Evolutionary conservation across 352 stramenopile species (phyloP).

Genomic region (Phytophthora foliorum): DNA sequence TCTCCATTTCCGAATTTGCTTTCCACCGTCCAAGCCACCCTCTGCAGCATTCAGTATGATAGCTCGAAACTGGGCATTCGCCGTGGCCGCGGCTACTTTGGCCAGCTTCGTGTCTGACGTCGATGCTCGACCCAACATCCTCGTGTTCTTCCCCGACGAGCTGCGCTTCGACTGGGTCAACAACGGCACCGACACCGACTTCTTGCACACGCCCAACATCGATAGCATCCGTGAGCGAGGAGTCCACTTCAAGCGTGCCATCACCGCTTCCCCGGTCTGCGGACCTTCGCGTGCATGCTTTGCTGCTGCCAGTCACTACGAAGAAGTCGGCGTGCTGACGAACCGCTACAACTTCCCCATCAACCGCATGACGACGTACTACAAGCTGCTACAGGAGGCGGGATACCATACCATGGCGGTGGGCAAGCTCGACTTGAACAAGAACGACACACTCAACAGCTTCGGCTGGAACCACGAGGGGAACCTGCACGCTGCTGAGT

Average conservation of each 20-base stretch:
- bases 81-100: neutral
- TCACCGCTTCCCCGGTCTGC: slow-evolving; percentile 40
- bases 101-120: neutral
- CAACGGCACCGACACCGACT: slow-evolving; percentile 43
- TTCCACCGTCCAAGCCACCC: slow-evolving; percentile 1
- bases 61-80: slow-evolving; percentile 5
- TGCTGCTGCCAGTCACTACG: slow-evolving; percentile 39
- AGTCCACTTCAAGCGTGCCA: slow-evolving; percentile 43
- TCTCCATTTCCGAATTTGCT: slow-evolving; percentile 24
- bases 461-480: slow-evolving; percentile 42
- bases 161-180: slow-evolving; percentile 49
- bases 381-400: slow-evolving; percentile 42
- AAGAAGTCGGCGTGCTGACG: slow-evolving; percentile 45
- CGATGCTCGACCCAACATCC: slow-evolving; percentile 39
- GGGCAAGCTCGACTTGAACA: slow-evolving; percentile 45
- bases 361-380: slow-evolving; percentile 46
- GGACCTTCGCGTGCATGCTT: slow-evolving; percentile 44
- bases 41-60: slow-evolving; percentile 7
- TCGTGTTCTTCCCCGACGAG: slow-evolving; percentile 48
- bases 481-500: slow-evolving; percentile 33
- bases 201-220: slow-evolving; percentile 44
- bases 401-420: slow-evolving; percentile 48
- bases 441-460: slow-evolving; percentile 47
- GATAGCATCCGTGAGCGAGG: slow-evolving; percentile 43
- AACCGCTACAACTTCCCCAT: slow-evolving; percentile 47